Base-by-base conservation (phyloP, 257 asterid genomes). In the Scutellaria barbata region DNA sequence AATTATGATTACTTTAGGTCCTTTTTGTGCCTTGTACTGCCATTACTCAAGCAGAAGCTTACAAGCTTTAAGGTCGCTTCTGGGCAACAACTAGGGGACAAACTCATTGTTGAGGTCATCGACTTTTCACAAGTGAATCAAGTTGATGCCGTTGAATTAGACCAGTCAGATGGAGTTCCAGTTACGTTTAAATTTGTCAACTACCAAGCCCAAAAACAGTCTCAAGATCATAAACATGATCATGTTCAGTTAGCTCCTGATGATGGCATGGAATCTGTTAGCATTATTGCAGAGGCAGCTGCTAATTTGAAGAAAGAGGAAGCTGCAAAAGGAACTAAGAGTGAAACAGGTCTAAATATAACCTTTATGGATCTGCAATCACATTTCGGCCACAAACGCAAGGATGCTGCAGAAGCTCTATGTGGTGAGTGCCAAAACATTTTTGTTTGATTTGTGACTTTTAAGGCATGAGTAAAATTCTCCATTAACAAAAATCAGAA, bases 91-190 rank as follows among this genome's bases (percentile, higher is more conserved):
- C 68, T 16, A 13, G 50, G 37, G 4, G 53, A 48, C 52, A 14
- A 43, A 58, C 35, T 71, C 5, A 22, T 58, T 2, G 51, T 46
- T 30, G 74, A 69, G 41, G 62, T 25, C 10, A 56, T 56, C 4
- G 62, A 56, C 5, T 25, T 25, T 25, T 56, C 41, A 17, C 39
- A 56, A 56, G 16, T 3, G 42, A 56, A 11, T 10, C 40, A 10
- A 13, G 0, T 55, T 33, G 62, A 10, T 22, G 22, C 10, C 17
- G 22, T 2, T 10, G 41, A 10, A 11, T 8, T n/a, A 0, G 41
- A 25, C 3, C 62, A 20, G 62, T 9, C 62, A 8, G 62, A 56
- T 10, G 41, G 5, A 3, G 14, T 56, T 56, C 62, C 13, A 1
- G 8, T 56, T 25, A 25, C 40, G 13, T 56, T 56, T 56, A 56